phyloP scores from a whole-genome alignment of 1,139 yeast species.

The Geotrichum klebahnii region DNA sequence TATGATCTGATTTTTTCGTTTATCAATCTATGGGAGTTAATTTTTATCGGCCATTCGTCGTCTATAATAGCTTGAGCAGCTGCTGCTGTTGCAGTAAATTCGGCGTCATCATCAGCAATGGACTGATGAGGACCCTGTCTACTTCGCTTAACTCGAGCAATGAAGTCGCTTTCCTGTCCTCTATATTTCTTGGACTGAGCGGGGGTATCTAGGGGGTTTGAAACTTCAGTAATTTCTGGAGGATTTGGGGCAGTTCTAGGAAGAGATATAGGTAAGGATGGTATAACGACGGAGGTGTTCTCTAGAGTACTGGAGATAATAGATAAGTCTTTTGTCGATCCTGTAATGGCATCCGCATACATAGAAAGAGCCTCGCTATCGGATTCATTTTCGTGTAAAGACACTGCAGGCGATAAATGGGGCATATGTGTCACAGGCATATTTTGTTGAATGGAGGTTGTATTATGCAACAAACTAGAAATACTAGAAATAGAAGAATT shows the following conservation, averaged over 20 bases:
- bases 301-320: not conserved
- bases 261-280: not conserved
- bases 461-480: not conserved
- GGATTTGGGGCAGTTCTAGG: constrained; percentile 7
- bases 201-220: constrained; percentile 3
- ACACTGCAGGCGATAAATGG: not conserved
- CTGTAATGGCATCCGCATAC: constrained; percentile 8
- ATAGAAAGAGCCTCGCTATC: not conserved
- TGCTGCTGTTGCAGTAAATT: constrained; percentile 13
- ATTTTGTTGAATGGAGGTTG: not conserved
- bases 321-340: not conserved
- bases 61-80: constrained; percentile 13
- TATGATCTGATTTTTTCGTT: not conserved
- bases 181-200: not conserved
- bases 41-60: constrained; percentile 5
- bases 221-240: constrained; percentile 3
- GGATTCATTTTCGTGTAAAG: not conserved
- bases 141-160: constrained; percentile 10
- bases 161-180: constrained; percentile 4
- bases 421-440: not conserved
- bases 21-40: not conserved
- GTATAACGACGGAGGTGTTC: not conserved
- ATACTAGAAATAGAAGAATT: constrained; percentile 9
- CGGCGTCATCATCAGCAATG: constrained; percentile 4
- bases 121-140: not conserved